Evolutionary conservation across 495 filamentous ascomycete species (phyloP), one percentile per base, ranked within the genome.

Genomic region (Lasiosphaeria ovina): DNA sequence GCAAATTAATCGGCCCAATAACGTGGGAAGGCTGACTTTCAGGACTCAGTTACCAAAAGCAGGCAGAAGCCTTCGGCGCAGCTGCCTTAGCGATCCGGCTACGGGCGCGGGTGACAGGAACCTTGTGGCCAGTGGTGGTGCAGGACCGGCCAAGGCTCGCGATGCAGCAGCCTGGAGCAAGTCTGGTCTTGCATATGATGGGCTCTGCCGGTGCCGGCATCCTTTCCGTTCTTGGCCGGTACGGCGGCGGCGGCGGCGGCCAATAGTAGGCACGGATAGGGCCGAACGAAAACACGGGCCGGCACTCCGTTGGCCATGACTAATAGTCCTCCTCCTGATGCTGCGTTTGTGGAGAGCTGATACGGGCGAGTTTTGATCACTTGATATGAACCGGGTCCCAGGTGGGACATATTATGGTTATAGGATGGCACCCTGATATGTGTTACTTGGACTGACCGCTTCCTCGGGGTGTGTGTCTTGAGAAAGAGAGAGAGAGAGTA

Each of bases 241-340:
- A 47, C 31, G 24, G 32, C 6, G 24, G 3, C 44, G 12, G 44
- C 44, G 6, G 44, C 24, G 44, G 44, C 44, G 49, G 16, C 57
- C 57, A 59, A 59, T 59, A 49, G 17, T 34, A 52, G 36, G 24
- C 35, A 31, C 14, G 56, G 44, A 5, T 47, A 4, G 32, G 35
- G 44, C 12, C 57, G 48, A 24, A 59, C 48, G 48, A 49, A 35
- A 53, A 52, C n/a, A 17, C 48, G 48, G 57, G 17, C 57, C 57
- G 49, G 57, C 53, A 32, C 35, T 24, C 24, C 24, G 24, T 24
- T 24, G 24, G 24, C 24, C 24, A 24, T 24, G 24, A 24, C 24
- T 24, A 24, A 24, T 0, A 24, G 24, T 24, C 24, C 24, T 24
- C 24, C 24, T 24, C 24, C 24, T 2, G 24, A 24, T 24, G 24